Evolutionary conservation across 2,329 filamentous ascomycete species (phyloP).

Genomic region (Talaromyces funiculosus): DNA sequence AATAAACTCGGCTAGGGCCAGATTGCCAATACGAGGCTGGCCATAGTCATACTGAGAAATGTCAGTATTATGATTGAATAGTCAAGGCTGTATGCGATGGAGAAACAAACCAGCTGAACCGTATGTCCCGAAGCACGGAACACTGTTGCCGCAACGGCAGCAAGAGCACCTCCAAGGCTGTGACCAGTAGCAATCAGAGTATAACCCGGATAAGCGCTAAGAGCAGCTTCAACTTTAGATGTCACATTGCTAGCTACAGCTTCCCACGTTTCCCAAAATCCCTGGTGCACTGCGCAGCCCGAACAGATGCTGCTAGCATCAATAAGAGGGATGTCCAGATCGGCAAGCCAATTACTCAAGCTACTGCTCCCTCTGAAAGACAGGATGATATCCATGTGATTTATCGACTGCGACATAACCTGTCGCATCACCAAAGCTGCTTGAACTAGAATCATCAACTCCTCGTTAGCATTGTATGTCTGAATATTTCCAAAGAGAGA

Average conservation of each 20-base stretch:
- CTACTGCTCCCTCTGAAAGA: constrained; percentile 31
- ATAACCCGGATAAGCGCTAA: constrained; percentile 36
- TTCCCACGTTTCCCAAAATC: constrained; percentile 44
- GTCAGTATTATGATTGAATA: not conserved
- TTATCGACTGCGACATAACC: constrained; percentile 46
- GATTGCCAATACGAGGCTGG: constrained; percentile 38
- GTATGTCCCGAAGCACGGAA: constrained; percentile 34
- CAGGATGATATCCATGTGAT: constrained; percentile 37
- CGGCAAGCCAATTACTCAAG: constrained; percentile 26
- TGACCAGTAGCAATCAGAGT: constrained; percentile 43
- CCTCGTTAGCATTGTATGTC: not conserved
- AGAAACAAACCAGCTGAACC: constrained; percentile 35
- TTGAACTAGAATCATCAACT: not conserved
- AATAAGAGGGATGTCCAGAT: constrained; percentile 23
- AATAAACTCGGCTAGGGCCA: constrained; percentile 33
- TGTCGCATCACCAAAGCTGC: constrained; percentile 34
- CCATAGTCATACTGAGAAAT: constrained; percentile 37
- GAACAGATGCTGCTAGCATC: constrained; percentile 35
- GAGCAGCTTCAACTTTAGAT: constrained; percentile 30
- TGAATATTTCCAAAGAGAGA: too few species aligned
- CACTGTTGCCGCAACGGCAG: constrained; percentile 40
- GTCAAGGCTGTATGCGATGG: too few species aligned
- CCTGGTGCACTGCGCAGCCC: constrained; percentile 36
- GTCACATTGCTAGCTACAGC: constrained; percentile 28
- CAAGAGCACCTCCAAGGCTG: constrained; percentile 45